Base-by-base conservation (phyloP, 2,329 filamentous ascomycete species). In the Allantophomopsis lycopodina region DNA sequence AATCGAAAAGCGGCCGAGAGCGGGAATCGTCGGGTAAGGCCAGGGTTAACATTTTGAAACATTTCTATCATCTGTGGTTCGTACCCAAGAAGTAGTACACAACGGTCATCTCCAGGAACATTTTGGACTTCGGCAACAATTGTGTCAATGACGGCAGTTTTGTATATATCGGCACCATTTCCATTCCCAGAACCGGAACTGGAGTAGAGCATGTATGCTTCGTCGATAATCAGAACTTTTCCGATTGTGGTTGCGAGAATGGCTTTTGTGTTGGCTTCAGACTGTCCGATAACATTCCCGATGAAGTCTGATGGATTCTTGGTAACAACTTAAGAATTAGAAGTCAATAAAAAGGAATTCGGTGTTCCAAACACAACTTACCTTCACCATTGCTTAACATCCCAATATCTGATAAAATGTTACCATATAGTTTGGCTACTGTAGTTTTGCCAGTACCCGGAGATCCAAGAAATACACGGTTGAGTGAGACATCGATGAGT, bases 181-280 rank as follows among this genome's bases (percentile, higher is more conserved):
- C 46, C 46, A n/a, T 48, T 49, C 0, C 51, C 55, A 2, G 38
- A 44, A 2, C 48, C 52, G 6, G 55, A 53, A 0, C 61, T 61
- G 1, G 59, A 56, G 35, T 66, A 71, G 0, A 89, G 63, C 28
- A 76, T 74, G 46, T 89, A 88, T 0, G 83, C 83, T 51, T 91
- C 83, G 44, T 89, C 83, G 2, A 89, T 86, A 12, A 89, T 72
- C 0, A 89, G 66, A 0, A 88, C 80, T 46, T 88, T 89, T 0
- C 84, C 83, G 0, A 69, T 46, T 0, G 79, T 76, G 0, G 75
- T 60, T 0, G 71, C 73, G 0, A 89, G 63, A 6, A 88, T 86
- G 0, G 64, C 76, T 46, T 84, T 88, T 0, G 83, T 88, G 28
- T 76, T 73, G 2, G 68, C 62, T 53, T 89, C 83, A 0, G 83